These are phyloP conservation scores for Colletotrichum sp. DNA, from an alignment of 2,329 filamentous ascomycete species.

Conservation along the genomic window DNA sequence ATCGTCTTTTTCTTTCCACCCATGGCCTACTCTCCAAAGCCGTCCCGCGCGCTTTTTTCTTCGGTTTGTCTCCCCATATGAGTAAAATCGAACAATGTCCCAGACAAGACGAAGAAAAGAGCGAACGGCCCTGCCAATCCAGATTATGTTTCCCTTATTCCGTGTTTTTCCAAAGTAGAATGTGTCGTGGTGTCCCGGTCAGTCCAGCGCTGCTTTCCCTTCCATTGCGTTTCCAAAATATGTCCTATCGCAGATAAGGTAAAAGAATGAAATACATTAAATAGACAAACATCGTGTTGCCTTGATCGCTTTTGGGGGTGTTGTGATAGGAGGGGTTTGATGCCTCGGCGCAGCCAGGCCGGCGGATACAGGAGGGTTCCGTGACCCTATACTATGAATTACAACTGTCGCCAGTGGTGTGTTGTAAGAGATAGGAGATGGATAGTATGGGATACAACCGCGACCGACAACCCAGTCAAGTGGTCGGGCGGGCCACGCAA, in stretches of 20 bases:
- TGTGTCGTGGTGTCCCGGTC: neutral
- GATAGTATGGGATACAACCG: neutral
- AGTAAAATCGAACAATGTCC: neutral
- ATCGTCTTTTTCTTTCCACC: neutral
- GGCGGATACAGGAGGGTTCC: neutral
- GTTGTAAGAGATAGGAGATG: neutral
- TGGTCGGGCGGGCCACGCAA: neutral
- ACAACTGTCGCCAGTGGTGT: neutral
- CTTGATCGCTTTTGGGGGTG: neutral
- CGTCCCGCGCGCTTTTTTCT: neutral
- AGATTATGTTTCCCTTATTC: neutral
- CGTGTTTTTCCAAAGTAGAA: neutral
- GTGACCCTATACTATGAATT: neutral
- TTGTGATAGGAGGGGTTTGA: neutral
- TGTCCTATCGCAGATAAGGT: constrained; percentile 4
- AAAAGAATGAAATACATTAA: neutral
- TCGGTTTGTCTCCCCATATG: neutral
- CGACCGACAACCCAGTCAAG: neutral
- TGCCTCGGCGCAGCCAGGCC: constrained; percentile 7
- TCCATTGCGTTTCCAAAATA: neutral
- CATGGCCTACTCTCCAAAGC: neutral
- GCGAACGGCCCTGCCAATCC: constrained; percentile 12
- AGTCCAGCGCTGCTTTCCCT: constrained; percentile 3
- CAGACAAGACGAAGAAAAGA: neutral
- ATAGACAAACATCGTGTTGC: neutral